A percentile compares a stretch with the other conserved stretches of the same genome.
phyloP scores from a whole-genome alignment of 164 flowering plant species.

The Piper betle region DNA sequence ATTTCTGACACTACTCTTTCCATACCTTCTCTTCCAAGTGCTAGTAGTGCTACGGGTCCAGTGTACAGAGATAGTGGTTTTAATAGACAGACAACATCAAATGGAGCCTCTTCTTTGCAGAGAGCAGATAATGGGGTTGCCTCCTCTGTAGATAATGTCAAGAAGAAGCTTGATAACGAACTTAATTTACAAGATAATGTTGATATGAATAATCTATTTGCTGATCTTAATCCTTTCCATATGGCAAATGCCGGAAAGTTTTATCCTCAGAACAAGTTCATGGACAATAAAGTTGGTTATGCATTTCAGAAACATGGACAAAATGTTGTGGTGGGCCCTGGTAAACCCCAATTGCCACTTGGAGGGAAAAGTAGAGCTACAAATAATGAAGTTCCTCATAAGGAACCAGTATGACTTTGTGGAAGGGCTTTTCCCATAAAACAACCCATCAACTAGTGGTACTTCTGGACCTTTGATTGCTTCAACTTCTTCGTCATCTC shows the following conservation, averaged over 20 bases:
- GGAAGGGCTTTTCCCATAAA: conserved; percentile 41
- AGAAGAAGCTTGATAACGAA: conserved; percentile 48
- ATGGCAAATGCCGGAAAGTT: conserved; percentile 41
- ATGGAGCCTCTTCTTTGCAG: conserved; percentile 29
- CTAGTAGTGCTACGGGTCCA: conserved; percentile 16
- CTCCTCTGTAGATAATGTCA: conserved; percentile 34
- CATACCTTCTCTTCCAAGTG: conserved; percentile 18
- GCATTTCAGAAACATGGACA: conserved; percentile 43
- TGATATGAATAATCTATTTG: conserved; percentile 67
- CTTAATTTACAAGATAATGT: conserved; percentile 47
- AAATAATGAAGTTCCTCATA: conserved; percentile 61
- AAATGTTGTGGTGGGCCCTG: conserved; percentile 24
- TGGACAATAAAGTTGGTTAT: conserved; percentile 36
- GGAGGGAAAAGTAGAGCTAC: conserved; percentile 66
- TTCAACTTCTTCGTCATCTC: conserved; percentile 31
- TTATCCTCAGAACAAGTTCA: conserved; percentile 25
- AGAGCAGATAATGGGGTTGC: conserved; percentile 36
- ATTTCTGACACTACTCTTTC: conserved; percentile 25
- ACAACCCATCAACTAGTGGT: conserved; percentile 27
- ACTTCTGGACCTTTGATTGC: conserved; percentile 26
- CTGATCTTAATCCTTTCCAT: conserved; percentile 88
- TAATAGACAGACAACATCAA: conserved; percentile 22
- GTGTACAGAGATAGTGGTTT: conserved; percentile 21
- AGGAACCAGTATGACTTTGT: conserved; percentile 49
- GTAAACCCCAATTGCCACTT: conserved; percentile 67